Evolutionary conservation across 106 monocot genomes (phyloP).

Genomic region (Apostasia shenzhenica): DNA sequence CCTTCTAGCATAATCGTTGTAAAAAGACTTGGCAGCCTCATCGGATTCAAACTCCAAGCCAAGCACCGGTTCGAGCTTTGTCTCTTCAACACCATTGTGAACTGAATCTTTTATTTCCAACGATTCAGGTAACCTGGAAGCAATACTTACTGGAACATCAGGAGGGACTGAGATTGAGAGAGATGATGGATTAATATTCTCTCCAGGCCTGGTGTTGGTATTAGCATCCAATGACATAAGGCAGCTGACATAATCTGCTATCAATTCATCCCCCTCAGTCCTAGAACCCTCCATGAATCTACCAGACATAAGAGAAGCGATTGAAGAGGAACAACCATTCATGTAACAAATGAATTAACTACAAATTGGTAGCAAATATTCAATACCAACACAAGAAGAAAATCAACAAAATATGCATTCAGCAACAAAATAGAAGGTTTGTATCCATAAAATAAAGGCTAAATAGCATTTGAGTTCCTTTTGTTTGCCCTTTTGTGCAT

Average conservation of each 20-base stretch:
- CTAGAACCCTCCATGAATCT: slow-evolving; percentile 49
- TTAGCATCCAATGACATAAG: slow-evolving; percentile 71
- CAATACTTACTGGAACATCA: slow-evolving; percentile 13
- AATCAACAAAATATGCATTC: too few species aligned
- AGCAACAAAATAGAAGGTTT: too few species aligned
- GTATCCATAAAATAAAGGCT: too few species aligned
- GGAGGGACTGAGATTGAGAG: slow-evolving; percentile 13
- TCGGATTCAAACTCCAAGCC: slow-evolving; percentile 93
- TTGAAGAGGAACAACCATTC: too few species aligned
- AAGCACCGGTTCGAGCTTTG: slow-evolving; percentile 48
- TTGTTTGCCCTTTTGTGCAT: too few species aligned
- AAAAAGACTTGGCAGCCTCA: slow-evolving; percentile 88
- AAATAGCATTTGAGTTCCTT: too few species aligned
- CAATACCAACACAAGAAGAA: too few species aligned
- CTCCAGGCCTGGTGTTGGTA: slow-evolving; percentile 29
- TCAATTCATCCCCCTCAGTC: slow-evolving; percentile 65
- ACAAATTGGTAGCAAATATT: too few species aligned
- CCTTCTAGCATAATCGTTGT: slow-evolving; percentile 88
- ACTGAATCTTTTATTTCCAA: slow-evolving; percentile 21
- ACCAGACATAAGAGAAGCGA: too few species aligned
- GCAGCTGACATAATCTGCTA: slow-evolving; percentile 83
- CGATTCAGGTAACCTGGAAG: slow-evolving; percentile 16
- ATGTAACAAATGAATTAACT: too few species aligned
- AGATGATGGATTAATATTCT: slow-evolving; percentile 20
- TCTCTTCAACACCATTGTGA: slow-evolving; percentile 17